phyloP scores from a whole-genome alignment of 2,329 filamentous ascomycete species.

The Phaeoacremonium minimum region DNA sequence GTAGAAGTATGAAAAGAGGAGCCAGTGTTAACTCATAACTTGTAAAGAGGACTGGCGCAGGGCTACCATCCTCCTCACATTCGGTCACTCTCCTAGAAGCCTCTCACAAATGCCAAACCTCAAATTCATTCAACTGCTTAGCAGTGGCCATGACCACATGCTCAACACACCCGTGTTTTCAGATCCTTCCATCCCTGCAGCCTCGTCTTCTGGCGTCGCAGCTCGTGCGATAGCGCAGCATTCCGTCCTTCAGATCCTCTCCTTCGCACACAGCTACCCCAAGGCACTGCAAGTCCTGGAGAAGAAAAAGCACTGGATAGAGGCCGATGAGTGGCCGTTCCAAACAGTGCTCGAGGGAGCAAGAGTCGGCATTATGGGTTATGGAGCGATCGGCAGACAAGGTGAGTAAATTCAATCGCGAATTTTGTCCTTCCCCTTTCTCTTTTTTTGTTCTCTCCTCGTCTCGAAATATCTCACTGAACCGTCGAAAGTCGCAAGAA shows the following conservation, averaged over 20 bases:
- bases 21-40: not conserved
- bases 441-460: no score
- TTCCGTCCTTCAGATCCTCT: conserved; percentile 2
- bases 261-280: conserved; percentile 2
- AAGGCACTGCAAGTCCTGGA: not conserved
- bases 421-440: no score
- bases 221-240: conserved; percentile 3
- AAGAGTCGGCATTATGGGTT: conserved; percentile 4
- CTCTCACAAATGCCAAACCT: conserved; percentile 2
- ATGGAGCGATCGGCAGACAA: conserved; percentile 4
- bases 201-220: conserved; percentile 2
- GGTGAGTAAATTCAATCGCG: no score
- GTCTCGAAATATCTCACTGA: not conserved
- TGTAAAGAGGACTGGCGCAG: conserved; percentile 1
- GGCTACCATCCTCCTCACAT: conserved; percentile 5
- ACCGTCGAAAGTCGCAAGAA: conserved; percentile 1
- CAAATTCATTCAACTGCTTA: conserved; percentile 2
- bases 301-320: conserved; percentile 1
- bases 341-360: conserved; percentile 1
- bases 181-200: conserved; percentile 2
- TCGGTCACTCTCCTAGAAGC: conserved; percentile 1
- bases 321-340: conserved; percentile 1
- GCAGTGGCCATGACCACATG: conserved; percentile 3
- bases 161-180: conserved; percentile 1
- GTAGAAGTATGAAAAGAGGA: no score